Base-by-base conservation (phyloP, 2,329 filamentous ascomycete genomes). In the Dactylonectria estremocensis region DNA sequence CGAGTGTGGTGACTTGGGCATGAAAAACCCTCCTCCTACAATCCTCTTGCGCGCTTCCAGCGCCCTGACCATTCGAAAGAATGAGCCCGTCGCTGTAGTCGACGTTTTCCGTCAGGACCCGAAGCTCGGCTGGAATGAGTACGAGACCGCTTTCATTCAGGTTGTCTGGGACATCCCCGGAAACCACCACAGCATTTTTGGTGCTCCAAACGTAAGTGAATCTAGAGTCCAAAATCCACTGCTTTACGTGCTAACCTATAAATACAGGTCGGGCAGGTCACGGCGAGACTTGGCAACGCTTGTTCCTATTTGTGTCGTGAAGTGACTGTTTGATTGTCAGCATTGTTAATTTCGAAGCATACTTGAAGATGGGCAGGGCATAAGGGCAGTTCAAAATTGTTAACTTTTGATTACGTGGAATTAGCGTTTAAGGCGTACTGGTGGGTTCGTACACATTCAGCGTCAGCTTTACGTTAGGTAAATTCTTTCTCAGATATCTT, bases 161-260 rank as follows among this genome's bases (percentile, higher is more conserved):
- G 59, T 62, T 49, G 59, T 55, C 50, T 62, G 59, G 59, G 59
- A 62, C 20, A 62, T 62, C 54, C 59, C 59, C n/a, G 59, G 59
- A 24, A 55, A 62, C 50, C 59, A 62, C 59, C 52, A 62, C 50
- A 62, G 59, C 59, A 62, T 62, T 37, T 62, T 62, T 9, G 59
- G 50, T 28, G 59, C 59, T 16, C 45, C 59, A 2, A 62, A 62
- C 31, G 59, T 62, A 28, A 40, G 50, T 49, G 3, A 16, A 55
- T 20, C 18, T 4, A 45, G 5, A 33, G 16, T 37, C 9, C 14
- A 7, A 14, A 3, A 13, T 22, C 8, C 8, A 8, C 7, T 28
- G 18, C 7, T 48, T n/a, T 1, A 58, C 22, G n/a, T 48, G 33
- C 40, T 62, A 24, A 55, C 50, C 33, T 2, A 6, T 5, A 13